These are phyloP conservation scores for Aegilops umbellulata DNA, from an alignment of 176 grass and related monocot species.

Conservation along the genomic window DNA sequence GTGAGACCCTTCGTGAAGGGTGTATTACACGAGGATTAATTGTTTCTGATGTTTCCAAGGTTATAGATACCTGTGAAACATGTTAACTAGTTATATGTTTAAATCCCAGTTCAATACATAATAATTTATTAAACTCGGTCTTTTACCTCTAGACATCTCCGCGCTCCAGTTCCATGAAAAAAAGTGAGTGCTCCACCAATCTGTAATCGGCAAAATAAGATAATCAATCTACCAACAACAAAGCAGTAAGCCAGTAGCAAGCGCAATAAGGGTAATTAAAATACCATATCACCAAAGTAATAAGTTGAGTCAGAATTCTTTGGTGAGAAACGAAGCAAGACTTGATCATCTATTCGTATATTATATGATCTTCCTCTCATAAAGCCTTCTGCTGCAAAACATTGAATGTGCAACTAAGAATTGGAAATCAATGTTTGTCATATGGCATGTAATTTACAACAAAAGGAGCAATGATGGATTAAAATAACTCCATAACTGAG, in stretches of 20 bases:
- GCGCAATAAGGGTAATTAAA: conserved; percentile 22
- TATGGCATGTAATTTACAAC: not conserved
- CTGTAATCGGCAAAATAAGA: conserved; percentile 45
- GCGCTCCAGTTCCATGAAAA: conserved; percentile 71
- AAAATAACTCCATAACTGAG: conserved; percentile 16
- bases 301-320: conserved; percentile 96
- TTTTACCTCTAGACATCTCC: conserved; percentile 87
- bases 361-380: conserved; percentile 88
- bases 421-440: conserved; percentile 26
- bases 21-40: conserved; percentile 76
- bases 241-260: not conserved
- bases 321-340: conserved; percentile 91
- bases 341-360: conserved; percentile 86
- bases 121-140: conserved; percentile 1
- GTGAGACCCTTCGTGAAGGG: conserved; percentile 89
- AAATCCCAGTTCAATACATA: conserved; percentile 15
- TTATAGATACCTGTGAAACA: conserved; percentile 68
- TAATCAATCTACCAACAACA: conserved; percentile 5
- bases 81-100: conserved; percentile 6
- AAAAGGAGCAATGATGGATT: not conserved
- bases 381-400: conserved; percentile 87
- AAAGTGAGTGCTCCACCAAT: conserved; percentile 88
- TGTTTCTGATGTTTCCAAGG: conserved; percentile 92
- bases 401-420: conserved; percentile 23
- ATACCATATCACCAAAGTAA: conserved; percentile 98